Evolutionary conservation across 176 grass and related monocot genomes (phyloP).

Genomic region (Rhynchospora tenuis): DNA sequence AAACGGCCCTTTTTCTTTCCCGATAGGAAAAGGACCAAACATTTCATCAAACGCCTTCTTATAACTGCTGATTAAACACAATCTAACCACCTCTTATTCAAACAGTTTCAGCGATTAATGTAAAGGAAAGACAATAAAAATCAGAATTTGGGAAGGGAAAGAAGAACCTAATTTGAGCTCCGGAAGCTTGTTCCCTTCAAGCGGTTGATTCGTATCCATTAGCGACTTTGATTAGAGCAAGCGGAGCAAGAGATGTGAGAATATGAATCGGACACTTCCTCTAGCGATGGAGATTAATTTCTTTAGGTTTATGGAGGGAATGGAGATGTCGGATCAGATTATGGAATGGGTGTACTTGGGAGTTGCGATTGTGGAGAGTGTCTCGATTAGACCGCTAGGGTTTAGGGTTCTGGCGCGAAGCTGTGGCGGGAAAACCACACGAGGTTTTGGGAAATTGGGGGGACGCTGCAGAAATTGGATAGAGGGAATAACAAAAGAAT

Average conservation of each 20-base stretch:
- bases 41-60: background rate
- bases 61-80: background rate
- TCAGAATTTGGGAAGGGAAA: background rate
- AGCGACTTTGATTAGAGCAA: background rate
- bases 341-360: background rate
- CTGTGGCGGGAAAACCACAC: conserved; percentile 15
- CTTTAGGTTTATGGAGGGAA: background rate
- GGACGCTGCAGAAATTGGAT: background rate
- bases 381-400: conserved; percentile 21
- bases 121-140: background rate
- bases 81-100: background rate
- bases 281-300: background rate
- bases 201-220: conserved; percentile 3
- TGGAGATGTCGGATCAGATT: background rate
- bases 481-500: background rate
- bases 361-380: background rate
- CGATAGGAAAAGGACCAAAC: background rate
- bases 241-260: background rate
- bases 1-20: background rate
- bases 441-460: background rate
- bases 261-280: background rate
- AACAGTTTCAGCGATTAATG: background rate
- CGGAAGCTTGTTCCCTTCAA: conserved; percentile 50
- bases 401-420: conserved; percentile 25
- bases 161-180: conserved; percentile 62